Evolutionary conservation across 2,329 filamentous ascomycete genomes (phyloP), one percentile per base, ranked within the genome.

Genomic region (Esteya vermicola): DNA sequence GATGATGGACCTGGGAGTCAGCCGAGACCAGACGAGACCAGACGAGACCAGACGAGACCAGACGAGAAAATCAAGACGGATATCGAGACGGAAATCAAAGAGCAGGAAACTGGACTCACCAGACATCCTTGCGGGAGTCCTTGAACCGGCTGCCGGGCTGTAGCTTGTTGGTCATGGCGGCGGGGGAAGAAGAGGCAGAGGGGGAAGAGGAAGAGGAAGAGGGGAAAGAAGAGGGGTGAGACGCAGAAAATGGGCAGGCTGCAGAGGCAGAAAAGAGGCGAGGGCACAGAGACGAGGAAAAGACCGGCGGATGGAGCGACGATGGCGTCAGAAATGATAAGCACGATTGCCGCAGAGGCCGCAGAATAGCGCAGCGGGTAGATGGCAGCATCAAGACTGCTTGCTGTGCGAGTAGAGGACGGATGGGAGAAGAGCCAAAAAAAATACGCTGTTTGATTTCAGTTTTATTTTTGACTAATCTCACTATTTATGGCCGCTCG

Each of bases 1-100:
- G 54, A 71, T 58, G 50, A 70, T 69, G 25, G 64, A 60, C 65
- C 64, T 68, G 33, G 12, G 23, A 16, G 12, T 19, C 6, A 16
- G n/a, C 28, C n/a, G 28, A 31, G 13, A 30, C 13, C 25, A 30
- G 13, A 30, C 23, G 9, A 16, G 35, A 13, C 50, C 28, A 47
- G 35, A n/a, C 26, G 40, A 14, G 19, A 45, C 44, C 4, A 21
- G 30, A 33, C 20, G 19, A 36, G 22, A 19, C 27, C 14, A 18
- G 19, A 19, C n/a, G 19, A 8, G 6, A 30, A 7, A 7, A 19
- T 18, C 3, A 4, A 19, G 13, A 21, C 6, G 28, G 21, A 4
- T 21, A 39, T n/a, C n/a, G n/a, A n/a, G n/a, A n/a, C n/a, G n/a
- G n/a, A n/a, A n/a, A n/a, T n/a, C 14, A 20, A 30, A 12, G 25